These are phyloP conservation scores for Chalciporus sphaerocephalus DNA, from an alignment of 768 basidiomycete genomes.

Conservation along the genomic window DNA sequence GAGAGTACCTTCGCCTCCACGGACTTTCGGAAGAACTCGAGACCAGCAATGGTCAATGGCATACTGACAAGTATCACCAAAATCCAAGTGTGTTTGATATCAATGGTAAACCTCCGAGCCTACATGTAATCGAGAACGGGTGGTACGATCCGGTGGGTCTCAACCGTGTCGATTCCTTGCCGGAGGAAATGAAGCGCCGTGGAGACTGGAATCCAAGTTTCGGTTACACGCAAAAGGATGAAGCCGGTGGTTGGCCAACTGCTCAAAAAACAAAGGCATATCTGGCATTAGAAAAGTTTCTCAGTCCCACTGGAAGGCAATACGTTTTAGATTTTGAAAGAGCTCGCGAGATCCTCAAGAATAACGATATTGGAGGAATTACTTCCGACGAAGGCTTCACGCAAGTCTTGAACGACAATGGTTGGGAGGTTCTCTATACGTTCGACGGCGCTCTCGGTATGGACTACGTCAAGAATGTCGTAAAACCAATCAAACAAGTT, in stretches of 20 bases:
- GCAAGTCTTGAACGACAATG: constrained; percentile 29
- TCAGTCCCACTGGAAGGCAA: constrained; percentile 17
- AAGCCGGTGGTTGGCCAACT: constrained; percentile 22
- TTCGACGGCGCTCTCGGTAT: constrained; percentile 39
- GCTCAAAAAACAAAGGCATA: constrained; percentile 19
- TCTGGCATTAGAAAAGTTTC: constrained; percentile 13
- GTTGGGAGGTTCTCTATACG: constrained; percentile 36
- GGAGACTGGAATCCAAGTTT: constrained; percentile 27
- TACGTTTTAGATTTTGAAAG: constrained; percentile 19
- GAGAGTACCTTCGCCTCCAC: constrained; percentile 43
- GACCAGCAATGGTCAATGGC: constrained; percentile 38
- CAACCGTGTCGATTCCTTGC: constrained; percentile 37
- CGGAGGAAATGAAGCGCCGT: constrained; percentile 29
- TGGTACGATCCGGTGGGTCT: constrained; percentile 38
- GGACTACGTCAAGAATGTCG: constrained; percentile 42
- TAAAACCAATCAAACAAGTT: constrained; percentile 35
- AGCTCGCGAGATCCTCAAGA: constrained; percentile 19
- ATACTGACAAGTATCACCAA: constrained; percentile 31
- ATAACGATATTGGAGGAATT: constrained; percentile 11
- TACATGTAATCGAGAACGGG: constrained; percentile 36
- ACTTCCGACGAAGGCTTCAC: constrained; percentile 29
- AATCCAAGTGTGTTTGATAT: constrained; percentile 26
- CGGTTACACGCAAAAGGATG: constrained; percentile 11
- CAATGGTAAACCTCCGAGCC: constrained; percentile 19
- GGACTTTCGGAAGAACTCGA: constrained; percentile 32